Conservation (phyloP, 2,329 filamentous ascomycete species). For the Elsinoe necatrix region DNA sequence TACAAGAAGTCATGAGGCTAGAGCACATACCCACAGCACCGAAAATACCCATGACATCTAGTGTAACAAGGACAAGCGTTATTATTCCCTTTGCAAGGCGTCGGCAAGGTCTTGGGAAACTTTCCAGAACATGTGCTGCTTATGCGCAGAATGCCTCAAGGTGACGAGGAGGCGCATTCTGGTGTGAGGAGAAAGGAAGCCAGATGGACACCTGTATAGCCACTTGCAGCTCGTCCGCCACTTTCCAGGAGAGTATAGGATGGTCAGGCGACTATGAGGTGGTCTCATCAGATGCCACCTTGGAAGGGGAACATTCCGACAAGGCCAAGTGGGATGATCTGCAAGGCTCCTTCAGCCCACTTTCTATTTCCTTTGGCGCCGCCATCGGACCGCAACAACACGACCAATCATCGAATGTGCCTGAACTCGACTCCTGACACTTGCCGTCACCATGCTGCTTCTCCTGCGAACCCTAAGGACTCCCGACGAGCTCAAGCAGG, state of each 20-base stretch:
- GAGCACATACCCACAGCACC: background rate
- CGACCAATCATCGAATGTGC: conserved; percentile 8
- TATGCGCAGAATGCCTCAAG: background rate
- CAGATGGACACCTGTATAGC: background rate
- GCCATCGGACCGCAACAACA: background rate
- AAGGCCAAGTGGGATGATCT: conserved; percentile 6
- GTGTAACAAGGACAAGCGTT: background rate
- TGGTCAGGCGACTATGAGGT: conserved; percentile 1
- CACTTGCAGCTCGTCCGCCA: background rate
- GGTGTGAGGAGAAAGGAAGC: background rate
- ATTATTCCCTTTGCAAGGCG: background rate
- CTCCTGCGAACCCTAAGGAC: conserved; percentile 1
- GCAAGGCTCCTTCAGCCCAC: conserved; percentile 12
- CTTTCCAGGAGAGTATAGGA: background rate
- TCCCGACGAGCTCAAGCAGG: background rate
- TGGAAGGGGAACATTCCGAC: conserved; percentile 6
- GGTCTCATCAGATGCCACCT: conserved; percentile 8
- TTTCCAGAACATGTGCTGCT: background rate
- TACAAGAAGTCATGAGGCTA: background rate
- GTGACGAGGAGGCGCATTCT: conserved; percentile 3
- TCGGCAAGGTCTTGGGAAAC: background rate
- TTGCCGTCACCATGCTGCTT: conserved; percentile 10
- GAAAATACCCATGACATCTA: background rate
- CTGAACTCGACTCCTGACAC: conserved; percentile 11
- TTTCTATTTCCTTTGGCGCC: background rate